phyloP scores from a whole-genome alignment of 2,329 filamentous ascomycete genomes.

The Pseudogymnoascus sp. region DNA sequence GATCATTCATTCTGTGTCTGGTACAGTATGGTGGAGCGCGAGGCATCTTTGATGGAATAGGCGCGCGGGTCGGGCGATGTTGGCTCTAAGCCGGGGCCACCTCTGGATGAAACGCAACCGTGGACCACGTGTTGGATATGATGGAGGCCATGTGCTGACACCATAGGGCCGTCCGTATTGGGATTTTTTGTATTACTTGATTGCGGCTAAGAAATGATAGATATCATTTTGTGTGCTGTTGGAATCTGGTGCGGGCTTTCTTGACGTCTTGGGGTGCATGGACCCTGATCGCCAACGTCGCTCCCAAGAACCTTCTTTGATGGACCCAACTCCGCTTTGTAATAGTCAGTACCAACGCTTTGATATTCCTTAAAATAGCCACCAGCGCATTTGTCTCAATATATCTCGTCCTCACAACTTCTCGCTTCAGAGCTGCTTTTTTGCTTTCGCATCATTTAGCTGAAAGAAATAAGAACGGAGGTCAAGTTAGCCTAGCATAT shows the following conservation, averaged over 20 bases:
- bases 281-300: background rate
- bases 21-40: background rate
- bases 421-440: background rate
- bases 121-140: background rate
- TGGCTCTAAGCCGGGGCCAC: background rate
- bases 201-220: background rate
- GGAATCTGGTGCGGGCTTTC: background rate
- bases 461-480: background rate
- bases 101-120: background rate
- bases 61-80: background rate
- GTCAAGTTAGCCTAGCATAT: constrained; percentile 2
- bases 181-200: background rate
- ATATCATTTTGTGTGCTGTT: background rate
- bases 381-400: background rate
- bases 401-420: background rate
- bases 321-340: background rate
- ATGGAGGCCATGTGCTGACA: background rate
- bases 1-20: background rate
- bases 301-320: background rate
- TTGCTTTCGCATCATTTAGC: background rate
- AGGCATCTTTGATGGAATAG: background rate
- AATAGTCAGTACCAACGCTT: background rate
- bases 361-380: background rate
- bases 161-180: background rate
- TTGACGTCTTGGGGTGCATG: background rate